Base-by-base conservation (phyloP, 495 filamentous ascomycete genomes). In the Alectoria sarmentosa region DNA sequence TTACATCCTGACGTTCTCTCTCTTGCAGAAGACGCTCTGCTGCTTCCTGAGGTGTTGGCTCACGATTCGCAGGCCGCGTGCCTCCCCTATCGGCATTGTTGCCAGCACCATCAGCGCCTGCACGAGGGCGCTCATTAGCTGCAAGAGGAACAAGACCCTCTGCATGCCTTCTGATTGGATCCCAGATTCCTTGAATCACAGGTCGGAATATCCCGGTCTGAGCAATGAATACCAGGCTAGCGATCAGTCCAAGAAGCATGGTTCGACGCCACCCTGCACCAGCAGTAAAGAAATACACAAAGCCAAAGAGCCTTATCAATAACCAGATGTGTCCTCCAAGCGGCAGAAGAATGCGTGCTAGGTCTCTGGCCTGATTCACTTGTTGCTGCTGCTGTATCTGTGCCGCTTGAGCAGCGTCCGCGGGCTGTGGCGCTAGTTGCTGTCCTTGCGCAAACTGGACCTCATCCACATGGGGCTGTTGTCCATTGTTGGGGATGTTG, bases 281-380 rank as follows among this genome's bases (percentile, higher is more conserved):
- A 11, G 85, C 83, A 23, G 88, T 89, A 66, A 93, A 89, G 73
- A 91, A 84, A 77, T 88, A 93, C 42, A 90, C 83, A 74, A 95
- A 90, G 58, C 86, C 81, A 52, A 85, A 82, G 26, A 96, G 74
- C 38, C 90, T 84, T 55, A 90, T 74, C n/a, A 94, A 75, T 23
- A 94, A 80, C 90, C 90, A 96, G 28, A 94, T 70, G 61, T 81
- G 74, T n/a, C 69, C 71, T 0, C 75, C 69, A 34, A 76, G 32
- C 11, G 73, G 75, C 19, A 75, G 48, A 15, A 77, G 56, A 19
- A 70, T 58, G 39, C 67, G 71, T 17, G 56, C 44, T 21, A 74
- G 37, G 39, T 74, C 68, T 39, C 68, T 65, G 30, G 21, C 61
- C 52, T 69, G 71, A 39, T 75, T 70, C 13, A 63, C 67, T 11